Percentiles rank a stretch among this genome's conserved stretches.
These are phyloP conservation scores for Helichrysum umbraculigerum DNA, from an alignment of 129 eudicot species.

Conservation along the genomic window DNA sequence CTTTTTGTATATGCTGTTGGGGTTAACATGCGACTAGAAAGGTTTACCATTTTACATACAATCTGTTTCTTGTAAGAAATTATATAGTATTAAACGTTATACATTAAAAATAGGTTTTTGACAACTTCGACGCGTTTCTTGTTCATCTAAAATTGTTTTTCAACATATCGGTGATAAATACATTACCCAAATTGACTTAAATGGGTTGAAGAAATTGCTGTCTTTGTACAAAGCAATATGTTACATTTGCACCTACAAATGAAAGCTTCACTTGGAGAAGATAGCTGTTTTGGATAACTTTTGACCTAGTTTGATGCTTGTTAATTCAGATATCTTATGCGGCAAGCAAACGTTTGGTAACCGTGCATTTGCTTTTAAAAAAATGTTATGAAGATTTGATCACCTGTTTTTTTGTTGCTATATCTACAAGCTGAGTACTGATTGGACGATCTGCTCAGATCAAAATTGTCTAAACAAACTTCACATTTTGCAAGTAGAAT, in stretches of 20 bases:
- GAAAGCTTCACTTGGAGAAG: not conserved
- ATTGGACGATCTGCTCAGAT: not conserved
- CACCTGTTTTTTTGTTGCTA: not conserved
- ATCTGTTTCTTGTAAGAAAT: not conserved
- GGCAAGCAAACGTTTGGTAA: slow-evolving; percentile 4
- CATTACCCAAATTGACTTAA: not conserved
- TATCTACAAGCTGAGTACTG: not conserved
- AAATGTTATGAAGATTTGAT: not conserved
- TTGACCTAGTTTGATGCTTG: slow-evolving; percentile 1
- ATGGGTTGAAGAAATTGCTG: not conserved
- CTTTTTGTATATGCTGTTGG: not conserved
- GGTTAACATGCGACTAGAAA: not conserved
- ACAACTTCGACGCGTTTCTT: not conserved
- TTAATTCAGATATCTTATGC: not conserved
- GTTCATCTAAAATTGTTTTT: not conserved
- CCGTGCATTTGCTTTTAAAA: slow-evolving; percentile 5
- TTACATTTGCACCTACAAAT: not conserved
- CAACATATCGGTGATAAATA: not conserved
- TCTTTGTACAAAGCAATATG: not conserved
- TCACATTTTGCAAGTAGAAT: not conserved
- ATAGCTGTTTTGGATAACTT: not conserved
- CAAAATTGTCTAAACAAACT: not conserved
- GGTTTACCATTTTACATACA: not conserved
- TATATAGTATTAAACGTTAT: not conserved
- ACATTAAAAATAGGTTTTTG: too few relatives aligned